These are phyloP conservation scores for Boechera stricta DNA, from an alignment of 345 rosid genomes.

Conservation along the genomic window DNA sequence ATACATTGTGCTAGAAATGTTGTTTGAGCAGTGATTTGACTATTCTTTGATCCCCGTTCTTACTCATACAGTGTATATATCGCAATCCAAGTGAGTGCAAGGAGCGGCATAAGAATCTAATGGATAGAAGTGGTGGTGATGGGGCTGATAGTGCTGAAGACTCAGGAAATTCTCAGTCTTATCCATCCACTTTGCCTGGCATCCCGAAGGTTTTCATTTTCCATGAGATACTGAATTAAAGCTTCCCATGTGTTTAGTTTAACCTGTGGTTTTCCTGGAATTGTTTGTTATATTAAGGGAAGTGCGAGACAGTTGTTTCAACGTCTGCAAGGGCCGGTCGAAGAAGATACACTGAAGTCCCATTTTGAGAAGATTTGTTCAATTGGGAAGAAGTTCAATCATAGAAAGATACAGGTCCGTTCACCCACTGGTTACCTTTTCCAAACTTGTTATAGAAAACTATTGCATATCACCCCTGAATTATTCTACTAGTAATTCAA, in stretches of 20 bases:
- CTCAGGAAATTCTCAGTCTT: conserved; percentile 94
- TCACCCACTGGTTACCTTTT: conserved; percentile 22
- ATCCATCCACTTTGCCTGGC: conserved; percentile 97
- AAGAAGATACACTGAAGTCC: conserved; percentile 87
- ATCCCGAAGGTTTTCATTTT: conserved; percentile 73
- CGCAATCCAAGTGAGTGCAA: conserved; percentile 92
- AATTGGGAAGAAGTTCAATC: conserved; percentile 72
- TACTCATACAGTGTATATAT: conserved; percentile 66
- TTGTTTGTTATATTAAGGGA: conserved; percentile 66
- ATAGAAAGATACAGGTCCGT: conserved; percentile 68
- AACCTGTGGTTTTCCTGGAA: conserved; percentile 24
- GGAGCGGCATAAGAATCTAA: conserved; percentile 89
- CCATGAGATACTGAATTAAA: not conserved
- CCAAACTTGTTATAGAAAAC: conserved; percentile 18
- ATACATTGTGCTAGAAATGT: not conserved
- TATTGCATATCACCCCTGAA: not conserved
- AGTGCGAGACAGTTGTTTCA: conserved; percentile 98
- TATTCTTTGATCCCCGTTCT: conserved; percentile 17
- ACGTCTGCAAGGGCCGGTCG: conserved; percentile 88
- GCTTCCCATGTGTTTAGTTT: conserved; percentile 9
- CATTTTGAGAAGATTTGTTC: conserved; percentile 87
- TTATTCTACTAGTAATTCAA: not conserved
- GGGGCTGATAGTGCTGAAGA: conserved; percentile 99
- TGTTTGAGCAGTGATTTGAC: conserved; percentile 16
- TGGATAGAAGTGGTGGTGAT: conserved; percentile 85